Evolutionary conservation across 2,329 filamentous ascomycete species (phyloP).

Genomic region (Pezizomycotina sp.): DNA sequence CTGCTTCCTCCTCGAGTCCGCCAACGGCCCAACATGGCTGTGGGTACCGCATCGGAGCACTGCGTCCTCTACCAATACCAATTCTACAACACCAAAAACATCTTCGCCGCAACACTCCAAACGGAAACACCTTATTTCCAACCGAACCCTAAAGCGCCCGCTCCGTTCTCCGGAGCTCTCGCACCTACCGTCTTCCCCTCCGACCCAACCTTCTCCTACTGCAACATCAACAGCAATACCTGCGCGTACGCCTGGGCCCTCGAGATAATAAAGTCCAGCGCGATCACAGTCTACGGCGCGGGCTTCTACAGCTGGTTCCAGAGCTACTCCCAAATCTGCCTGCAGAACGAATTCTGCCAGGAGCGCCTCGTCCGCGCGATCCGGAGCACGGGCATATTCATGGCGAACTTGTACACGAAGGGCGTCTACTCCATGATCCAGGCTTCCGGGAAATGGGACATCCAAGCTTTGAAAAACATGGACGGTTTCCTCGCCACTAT

Average conservation of each 20-base stretch:
- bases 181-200: slow-evolving; percentile 29
- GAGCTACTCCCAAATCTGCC: slow-evolving; percentile 36
- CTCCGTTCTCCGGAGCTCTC: slow-evolving; percentile 33
- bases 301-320: slow-evolving; percentile 47
- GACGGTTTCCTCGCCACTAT: slow-evolving; percentile 5
- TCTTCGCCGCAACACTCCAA: slow-evolving; percentile 36
- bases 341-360: slow-evolving; percentile 22
- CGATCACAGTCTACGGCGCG: slow-evolving; percentile 44
- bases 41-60: slow-evolving; percentile 38
- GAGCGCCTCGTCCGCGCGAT: slow-evolving; percentile 24
- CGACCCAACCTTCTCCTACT: slow-evolving; percentile 18
- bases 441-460: too few species aligned
- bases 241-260: slow-evolving; percentile 49
- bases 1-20: slow-evolving; percentile 28
- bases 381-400: slow-evolving; percentile 26
- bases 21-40: slow-evolving; percentile 26
- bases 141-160: slow-evolving; percentile 31
- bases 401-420: slow-evolving; percentile 35
- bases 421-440: slow-evolving; percentile 26
- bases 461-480: slow-evolving; percentile 1
- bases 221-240: slow-evolving; percentile 3
- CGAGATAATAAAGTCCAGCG: slow-evolving; percentile 39
- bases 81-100: slow-evolving; percentile 33
- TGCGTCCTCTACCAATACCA: slow-evolving; percentile 38
- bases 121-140: slow-evolving; percentile 38